These are phyloP conservation scores for Lindgomyces ingoldianus DNA, from an alignment of 495 filamentous ascomycete species.

Conservation along the genomic window DNA sequence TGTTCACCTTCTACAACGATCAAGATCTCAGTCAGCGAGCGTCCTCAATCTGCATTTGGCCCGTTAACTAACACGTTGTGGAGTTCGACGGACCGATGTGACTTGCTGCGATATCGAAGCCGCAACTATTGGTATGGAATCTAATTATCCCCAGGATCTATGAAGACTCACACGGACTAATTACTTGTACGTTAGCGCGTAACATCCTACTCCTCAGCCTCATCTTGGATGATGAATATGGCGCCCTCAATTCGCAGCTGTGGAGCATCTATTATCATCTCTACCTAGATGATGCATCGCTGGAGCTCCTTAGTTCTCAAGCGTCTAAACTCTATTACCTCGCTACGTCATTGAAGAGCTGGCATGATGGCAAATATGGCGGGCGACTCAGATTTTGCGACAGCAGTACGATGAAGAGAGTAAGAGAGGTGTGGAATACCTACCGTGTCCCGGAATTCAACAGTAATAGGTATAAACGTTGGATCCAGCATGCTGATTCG, in stretches of 20 bases:
- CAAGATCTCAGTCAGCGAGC: constrained; percentile 13
- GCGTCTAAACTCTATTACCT: constrained; percentile 46
- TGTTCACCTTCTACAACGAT: constrained; percentile 32
- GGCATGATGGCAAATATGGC: constrained; percentile 40
- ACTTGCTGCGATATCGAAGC: constrained; percentile 55
- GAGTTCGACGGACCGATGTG: constrained; percentile 36
- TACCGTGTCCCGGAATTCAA: constrained; percentile 31
- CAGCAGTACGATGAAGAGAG: constrained; percentile 35
- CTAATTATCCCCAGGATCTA: not conserved
- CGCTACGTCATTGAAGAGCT: constrained; percentile 38
- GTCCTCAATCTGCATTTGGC: constrained; percentile 1
- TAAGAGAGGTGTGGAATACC: constrained; percentile 43
- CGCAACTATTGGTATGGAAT: constrained; percentile 53
- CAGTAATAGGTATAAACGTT: constrained; percentile 15
- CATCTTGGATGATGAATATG: constrained; percentile 44
- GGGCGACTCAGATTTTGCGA: constrained; percentile 39
- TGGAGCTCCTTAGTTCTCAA: constrained; percentile 45
- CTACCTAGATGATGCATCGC: constrained; percentile 47
- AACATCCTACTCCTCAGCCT: constrained; percentile 56
- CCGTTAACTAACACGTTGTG: constrained; percentile 19
- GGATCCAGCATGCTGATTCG: constrained; percentile 24
- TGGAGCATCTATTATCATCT: constrained; percentile 61
- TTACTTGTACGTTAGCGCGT: constrained; percentile 45
- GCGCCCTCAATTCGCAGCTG: constrained; percentile 33
- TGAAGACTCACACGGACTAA: too few species aligned